These are phyloP conservation scores for Malus asiatica DNA, from an alignment of 306 rosid genomes.

Conservation along the genomic window DNA sequence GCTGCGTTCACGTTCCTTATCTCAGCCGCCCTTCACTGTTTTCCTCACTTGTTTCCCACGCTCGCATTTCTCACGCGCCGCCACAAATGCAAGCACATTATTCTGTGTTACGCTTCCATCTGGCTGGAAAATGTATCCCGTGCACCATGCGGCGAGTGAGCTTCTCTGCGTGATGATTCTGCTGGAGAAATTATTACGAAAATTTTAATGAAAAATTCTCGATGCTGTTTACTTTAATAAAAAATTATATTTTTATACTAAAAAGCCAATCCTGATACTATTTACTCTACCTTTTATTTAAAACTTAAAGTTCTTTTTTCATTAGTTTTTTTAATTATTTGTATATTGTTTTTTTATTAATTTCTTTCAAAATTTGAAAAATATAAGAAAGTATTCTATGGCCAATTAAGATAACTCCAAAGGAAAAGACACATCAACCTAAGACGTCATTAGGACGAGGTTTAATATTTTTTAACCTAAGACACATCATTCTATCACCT, in stretches of 20 bases:
- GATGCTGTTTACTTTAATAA: too few relatives aligned
- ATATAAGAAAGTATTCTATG: neutral
- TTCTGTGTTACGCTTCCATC: neutral
- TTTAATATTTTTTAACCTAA: neutral
- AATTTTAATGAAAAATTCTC: too few relatives aligned
- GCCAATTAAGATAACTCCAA: neutral
- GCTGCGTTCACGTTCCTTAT: constrained; percentile 19
- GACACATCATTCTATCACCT: neutral
- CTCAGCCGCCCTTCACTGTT: constrained; percentile 66
- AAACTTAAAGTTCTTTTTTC: too few relatives aligned
- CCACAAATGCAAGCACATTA: neutral
- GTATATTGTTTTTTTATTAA: neutral
- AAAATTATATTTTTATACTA: too few relatives aligned
- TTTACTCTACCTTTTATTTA: too few relatives aligned
- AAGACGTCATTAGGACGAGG: neutral
- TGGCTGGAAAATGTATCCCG: neutral
- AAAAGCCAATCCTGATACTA: too few relatives aligned
- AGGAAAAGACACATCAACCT: neutral
- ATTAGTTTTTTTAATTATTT: too few relatives aligned
- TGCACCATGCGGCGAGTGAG: neutral
- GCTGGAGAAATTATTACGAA: neutral
- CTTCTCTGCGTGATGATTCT: neutral
- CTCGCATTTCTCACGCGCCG: neutral
- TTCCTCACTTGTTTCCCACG: constrained; percentile 12
- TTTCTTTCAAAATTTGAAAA: neutral